These are phyloP conservation scores for Naematelia encephala DNA, from an alignment of 768 basidiomycete species.

Conservation along the genomic window DNA sequence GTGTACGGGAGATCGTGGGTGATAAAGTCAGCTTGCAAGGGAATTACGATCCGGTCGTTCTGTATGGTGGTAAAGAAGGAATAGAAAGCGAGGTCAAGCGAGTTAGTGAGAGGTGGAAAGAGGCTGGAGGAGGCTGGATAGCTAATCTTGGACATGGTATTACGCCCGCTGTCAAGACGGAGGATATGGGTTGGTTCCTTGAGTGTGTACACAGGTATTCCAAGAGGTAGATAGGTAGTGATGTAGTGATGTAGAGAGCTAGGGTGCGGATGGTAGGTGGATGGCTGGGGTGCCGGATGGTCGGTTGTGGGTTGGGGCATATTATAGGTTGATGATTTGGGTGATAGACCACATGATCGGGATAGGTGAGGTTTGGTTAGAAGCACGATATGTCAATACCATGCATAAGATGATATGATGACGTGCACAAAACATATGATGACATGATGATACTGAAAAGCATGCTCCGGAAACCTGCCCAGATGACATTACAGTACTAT, in stretches of 20 bases:
- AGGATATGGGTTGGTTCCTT: slow-evolving; percentile 86
- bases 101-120: slow-evolving; percentile 72
- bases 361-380: too few relatives aligned
- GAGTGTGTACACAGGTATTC: slow-evolving; percentile 60
- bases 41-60: slow-evolving; percentile 82
- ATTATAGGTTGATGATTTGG: too few relatives aligned
- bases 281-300: not conserved
- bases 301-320: too few relatives aligned
- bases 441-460: not conserved
- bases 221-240: slow-evolving; percentile 19
- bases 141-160: slow-evolving; percentile 97
- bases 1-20: slow-evolving; percentile 64
- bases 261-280: too few relatives aligned
- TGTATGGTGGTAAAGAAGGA: slow-evolving; percentile 80
- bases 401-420: too few relatives aligned
- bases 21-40: slow-evolving; percentile 61
- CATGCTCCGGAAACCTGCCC: too few relatives aligned
- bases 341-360: too few relatives aligned
- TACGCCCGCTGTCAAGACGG: slow-evolving; percentile 90
- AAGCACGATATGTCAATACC: not conserved
- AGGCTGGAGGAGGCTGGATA: slow-evolving; percentile 75
- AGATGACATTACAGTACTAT: not conserved
- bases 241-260: too few relatives aligned
- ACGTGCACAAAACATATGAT: too few relatives aligned
- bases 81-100: slow-evolving; percentile 82